These are phyloP conservation scores for Nakataea oryzae DNA, from an alignment of 2,329 filamentous ascomycete genomes.

Conservation along the genomic window DNA sequence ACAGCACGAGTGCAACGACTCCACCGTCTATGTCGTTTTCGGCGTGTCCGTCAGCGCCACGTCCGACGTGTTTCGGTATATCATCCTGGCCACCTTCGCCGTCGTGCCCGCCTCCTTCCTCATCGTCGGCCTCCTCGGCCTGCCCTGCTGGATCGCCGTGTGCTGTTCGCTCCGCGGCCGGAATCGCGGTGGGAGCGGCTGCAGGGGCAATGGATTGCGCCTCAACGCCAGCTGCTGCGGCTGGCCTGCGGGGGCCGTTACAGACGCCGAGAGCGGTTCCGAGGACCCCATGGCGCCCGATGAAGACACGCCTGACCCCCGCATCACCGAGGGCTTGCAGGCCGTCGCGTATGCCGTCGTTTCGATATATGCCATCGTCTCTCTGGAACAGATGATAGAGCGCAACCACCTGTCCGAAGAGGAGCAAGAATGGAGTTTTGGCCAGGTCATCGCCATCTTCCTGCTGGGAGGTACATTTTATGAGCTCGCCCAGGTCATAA, in stretches of 20 bases:
- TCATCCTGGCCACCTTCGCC: conserved; percentile 1
- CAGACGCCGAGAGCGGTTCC: neutral
- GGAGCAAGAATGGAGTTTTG: conserved; percentile 3
- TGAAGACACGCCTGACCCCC: neutral
- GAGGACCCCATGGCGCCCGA: too few relatives aligned
- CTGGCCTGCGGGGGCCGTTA: too few relatives aligned
- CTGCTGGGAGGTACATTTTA: neutral
- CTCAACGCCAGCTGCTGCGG: neutral
- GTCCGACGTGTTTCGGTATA: neutral
- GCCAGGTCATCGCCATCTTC: conserved; percentile 2
- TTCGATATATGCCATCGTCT: conserved; percentile 1
- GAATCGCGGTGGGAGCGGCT: neutral
- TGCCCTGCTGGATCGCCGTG: neutral
- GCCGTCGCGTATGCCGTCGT: neutral
- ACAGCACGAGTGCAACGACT: conserved; percentile 10
- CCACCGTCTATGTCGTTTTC: conserved; percentile 10
- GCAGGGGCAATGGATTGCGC: neutral
- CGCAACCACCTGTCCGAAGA: neutral
- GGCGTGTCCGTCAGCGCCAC: conserved; percentile 6
- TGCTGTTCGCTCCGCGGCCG: neutral
- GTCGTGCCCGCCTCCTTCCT: neutral
- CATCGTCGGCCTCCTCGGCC: neutral
- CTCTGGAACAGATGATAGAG: conserved; percentile 1
- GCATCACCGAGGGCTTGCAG: neutral
- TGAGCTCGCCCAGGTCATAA: neutral